Evolutionary conservation across 768 basidiomycete species (phyloP).

Genomic region (Hortiboletus campestris): DNA sequence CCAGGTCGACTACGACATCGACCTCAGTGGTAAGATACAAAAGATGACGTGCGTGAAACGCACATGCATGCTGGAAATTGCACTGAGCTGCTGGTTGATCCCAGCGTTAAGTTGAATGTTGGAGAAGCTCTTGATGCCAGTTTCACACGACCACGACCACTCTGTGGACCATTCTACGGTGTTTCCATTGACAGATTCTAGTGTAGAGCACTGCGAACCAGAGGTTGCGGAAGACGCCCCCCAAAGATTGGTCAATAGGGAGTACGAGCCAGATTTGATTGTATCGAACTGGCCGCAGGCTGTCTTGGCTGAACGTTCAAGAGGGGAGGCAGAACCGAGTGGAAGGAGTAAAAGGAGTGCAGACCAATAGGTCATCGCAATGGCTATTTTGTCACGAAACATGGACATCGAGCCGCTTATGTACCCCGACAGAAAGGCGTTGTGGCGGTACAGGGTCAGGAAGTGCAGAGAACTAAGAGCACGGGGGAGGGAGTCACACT

Average conservation of each 20-base stretch:
- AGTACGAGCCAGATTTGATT: slow-evolving; percentile 45
- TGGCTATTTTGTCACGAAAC: not conserved
- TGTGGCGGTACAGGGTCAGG: too few species aligned
- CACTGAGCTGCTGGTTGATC: slow-evolving; percentile 51
- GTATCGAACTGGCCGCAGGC: slow-evolving; percentile 52
- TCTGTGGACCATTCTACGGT: slow-evolving; percentile 50
- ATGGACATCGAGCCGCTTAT: slow-evolving; percentile 5
- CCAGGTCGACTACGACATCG: slow-evolving; percentile 46
- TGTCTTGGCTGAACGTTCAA: not conserved
- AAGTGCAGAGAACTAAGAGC: too few species aligned
- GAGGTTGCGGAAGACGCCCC: slow-evolving; percentile 38
- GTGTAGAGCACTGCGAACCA: slow-evolving; percentile 50
- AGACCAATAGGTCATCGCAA: slow-evolving; percentile 11
- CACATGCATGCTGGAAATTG: slow-evolving; percentile 56
- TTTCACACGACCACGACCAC: slow-evolving; percentile 55
- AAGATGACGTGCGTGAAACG: slow-evolving; percentile 11
- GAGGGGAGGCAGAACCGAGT: slow-evolving; percentile 15
- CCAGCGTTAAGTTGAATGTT: slow-evolving; percentile 52
- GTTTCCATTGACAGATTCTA: slow-evolving; percentile 42
- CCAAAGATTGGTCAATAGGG: slow-evolving; percentile 51
- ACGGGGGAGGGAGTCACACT: too few species aligned
- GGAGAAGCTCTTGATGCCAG: slow-evolving; percentile 58
- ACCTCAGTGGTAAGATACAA: not conserved
- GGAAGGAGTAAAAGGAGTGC: slow-evolving; percentile 20
- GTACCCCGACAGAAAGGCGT: not conserved